Percentiles rank a stretch among this genome's conserved stretches.
Evolutionary conservation across 495 filamentous ascomycete species (phyloP).

Genomic region (Pseudoneurospora amorphoporcata): DNA sequence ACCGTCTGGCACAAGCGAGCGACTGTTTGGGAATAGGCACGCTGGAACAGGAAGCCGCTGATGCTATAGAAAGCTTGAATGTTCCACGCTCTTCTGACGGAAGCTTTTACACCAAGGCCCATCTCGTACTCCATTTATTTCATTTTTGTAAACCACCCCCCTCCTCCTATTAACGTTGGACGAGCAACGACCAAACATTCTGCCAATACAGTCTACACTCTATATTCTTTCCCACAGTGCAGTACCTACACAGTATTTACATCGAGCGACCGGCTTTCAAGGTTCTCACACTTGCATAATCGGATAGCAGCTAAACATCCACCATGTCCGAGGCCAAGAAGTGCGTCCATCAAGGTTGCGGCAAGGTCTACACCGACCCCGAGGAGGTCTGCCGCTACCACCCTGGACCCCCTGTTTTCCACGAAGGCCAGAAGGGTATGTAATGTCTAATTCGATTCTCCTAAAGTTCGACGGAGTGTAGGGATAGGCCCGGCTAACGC

Average conservation of each 20-base stretch:
- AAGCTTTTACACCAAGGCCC: neutral
- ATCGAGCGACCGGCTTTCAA: neutral
- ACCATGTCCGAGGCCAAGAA: conserved; percentile 61
- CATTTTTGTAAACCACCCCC: neutral
- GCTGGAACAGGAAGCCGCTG: neutral
- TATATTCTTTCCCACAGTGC: neutral
- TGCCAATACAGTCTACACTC: neutral
- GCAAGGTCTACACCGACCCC: conserved; percentile 73
- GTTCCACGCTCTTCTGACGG: neutral
- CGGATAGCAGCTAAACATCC: neutral
- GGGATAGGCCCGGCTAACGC: neutral
- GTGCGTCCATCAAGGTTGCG: conserved; percentile 93
- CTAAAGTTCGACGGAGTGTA: neutral
- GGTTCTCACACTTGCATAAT: neutral
- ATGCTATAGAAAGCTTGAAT: neutral
- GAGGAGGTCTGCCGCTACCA: conserved; percentile 87
- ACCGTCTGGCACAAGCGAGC: too few species aligned
- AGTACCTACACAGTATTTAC: neutral
- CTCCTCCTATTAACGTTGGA: neutral
- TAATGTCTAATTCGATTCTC: conserved; percentile 7
- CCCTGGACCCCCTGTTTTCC: conserved; percentile 88
- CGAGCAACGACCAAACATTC: neutral
- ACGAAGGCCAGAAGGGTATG: conserved; percentile 97
- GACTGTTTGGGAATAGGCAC: neutral
- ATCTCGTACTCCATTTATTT: neutral